Percentiles rank a stretch among this genome's conserved stretches.
Evolutionary conservation across 768 basidiomycete genomes (phyloP).

Genomic region (Phanerochaete sordida): DNA sequence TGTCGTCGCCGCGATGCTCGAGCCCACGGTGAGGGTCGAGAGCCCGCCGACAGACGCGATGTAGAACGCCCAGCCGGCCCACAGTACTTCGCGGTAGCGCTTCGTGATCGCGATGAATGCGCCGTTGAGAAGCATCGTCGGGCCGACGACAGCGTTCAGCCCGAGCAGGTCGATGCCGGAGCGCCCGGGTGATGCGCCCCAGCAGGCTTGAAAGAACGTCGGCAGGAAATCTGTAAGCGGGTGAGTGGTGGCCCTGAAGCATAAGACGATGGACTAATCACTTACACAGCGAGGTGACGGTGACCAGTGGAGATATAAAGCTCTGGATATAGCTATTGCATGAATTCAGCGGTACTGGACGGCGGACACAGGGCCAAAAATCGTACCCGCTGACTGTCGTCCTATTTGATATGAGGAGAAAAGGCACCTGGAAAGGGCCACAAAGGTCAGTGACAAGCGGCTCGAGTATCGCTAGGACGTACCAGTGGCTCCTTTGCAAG

Average conservation of each 20-base stretch:
- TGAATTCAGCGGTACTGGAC: too few species aligned
- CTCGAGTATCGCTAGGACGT: background rate
- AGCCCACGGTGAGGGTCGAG: slow-evolving; percentile 5
- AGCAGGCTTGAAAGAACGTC: slow-evolving; percentile 4
- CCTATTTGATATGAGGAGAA: background rate
- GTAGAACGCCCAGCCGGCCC: background rate
- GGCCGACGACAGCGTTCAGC: background rate
- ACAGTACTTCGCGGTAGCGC: background rate
- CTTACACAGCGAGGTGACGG: background rate
- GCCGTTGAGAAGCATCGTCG: background rate
- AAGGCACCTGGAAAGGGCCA: background rate
- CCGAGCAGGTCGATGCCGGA: background rate
- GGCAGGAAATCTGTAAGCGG: background rate
- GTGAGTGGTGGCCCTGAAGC: background rate
- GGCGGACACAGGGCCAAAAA: too few species aligned
- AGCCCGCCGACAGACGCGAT: background rate
- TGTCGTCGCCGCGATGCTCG: background rate
- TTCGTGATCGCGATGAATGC: background rate
- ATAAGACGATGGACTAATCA: background rate
- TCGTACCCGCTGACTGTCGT: slow-evolving; percentile 9
- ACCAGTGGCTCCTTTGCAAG: slow-evolving; percentile 24
- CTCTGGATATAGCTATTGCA: slow-evolving; percentile 8
- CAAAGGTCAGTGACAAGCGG: background rate
- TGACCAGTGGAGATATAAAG: slow-evolving; percentile 1
- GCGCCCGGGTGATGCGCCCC: slow-evolving; percentile 3